Evolutionary conservation across 495 filamentous ascomycete species (phyloP), one percentile per base, ranked within the genome.

Genomic region (Penicillium canescens): DNA sequence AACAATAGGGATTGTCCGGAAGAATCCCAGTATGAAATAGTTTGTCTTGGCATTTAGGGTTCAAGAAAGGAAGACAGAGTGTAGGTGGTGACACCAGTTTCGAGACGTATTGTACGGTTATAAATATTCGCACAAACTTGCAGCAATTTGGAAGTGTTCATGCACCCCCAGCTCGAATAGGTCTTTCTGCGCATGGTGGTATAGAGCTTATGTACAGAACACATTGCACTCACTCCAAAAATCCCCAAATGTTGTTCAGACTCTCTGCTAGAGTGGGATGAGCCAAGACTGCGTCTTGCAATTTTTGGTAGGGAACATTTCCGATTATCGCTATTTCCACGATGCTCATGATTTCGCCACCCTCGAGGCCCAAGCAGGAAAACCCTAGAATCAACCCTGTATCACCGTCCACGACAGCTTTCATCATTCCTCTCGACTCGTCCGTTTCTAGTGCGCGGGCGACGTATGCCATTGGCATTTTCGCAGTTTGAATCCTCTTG

Each of bases 291-390:
- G 69, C 72, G 52, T 77, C 63, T 53, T 64, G 60, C 55, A 82
- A 57, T 47, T 57, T 60, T 59, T 66, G 45, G 55, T 69, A 80
- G 36, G 57, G 52, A 44, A 80, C 21, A 13, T 65, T 60, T 1
- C 76, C 79, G 57, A 78, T 61, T 2, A 26, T 26, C 24, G 24
- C 71, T 52, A 73, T 72, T 64, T 82, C 71, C 48, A 82, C 72
- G 21, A 78, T 62, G 46, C 65, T 68, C 78, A 80, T 80, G 40
- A 82, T 46, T 66, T 81, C 78, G n/a, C 78, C 79, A 9, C 76
- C 79, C 60, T 82, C 79, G 14, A 73, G 47, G 3, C 78, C 74
- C 24, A 82, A 52, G 58, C 73, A 76, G 0, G 75, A 5, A 26
- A 26, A 26, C 7, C 24, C 24, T 26, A 26, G 24, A 26, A 46